These are phyloP conservation scores for Fusarium sp. DNA, from an alignment of 2,329 filamentous ascomycete genomes.

Conservation along the genomic window DNA sequence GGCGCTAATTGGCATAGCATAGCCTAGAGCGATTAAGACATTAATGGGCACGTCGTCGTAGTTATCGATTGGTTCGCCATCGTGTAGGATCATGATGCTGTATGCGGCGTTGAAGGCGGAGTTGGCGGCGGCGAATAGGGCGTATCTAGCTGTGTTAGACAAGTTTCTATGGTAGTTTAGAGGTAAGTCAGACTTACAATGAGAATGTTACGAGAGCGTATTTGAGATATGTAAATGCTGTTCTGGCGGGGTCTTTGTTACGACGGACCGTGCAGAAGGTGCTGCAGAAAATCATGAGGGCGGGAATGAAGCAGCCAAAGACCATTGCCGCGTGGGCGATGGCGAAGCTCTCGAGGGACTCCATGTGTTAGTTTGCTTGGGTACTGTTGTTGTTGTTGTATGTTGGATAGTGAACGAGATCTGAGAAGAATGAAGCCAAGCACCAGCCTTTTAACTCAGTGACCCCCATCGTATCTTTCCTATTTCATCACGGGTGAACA, in stretches of 20 bases:
- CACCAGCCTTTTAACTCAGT: too few species aligned
- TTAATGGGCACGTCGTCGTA: not conserved
- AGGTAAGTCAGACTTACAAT: slow-evolving; percentile 33
- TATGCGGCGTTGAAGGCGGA: not conserved
- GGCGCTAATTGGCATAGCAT: not conserved
- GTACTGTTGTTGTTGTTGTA: too few species aligned
- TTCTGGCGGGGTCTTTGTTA: slow-evolving; percentile 40
- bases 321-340: slow-evolving; percentile 32
- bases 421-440: not conserved
- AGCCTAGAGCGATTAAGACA: not conserved
- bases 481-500: not conserved
- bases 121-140: not conserved
- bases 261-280: slow-evolving; percentile 38
- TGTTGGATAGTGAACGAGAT: not conserved
- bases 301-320: slow-evolving; percentile 22
- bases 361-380: not conserved
- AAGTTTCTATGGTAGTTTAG: not conserved
- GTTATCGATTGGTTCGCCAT: not conserved
- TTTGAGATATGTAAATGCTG: slow-evolving; percentile 43
- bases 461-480: not conserved
- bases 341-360: not conserved
- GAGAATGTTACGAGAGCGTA: slow-evolving; percentile 39
- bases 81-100: fast-evolving
- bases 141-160: not conserved
- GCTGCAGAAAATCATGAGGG: slow-evolving; percentile 36